Percentiles rank a stretch among this genome's conserved stretches.
These are phyloP conservation scores for Vitis vinifera DNA, from an alignment of 164 flowering plant species.

Conservation along the genomic window DNA sequence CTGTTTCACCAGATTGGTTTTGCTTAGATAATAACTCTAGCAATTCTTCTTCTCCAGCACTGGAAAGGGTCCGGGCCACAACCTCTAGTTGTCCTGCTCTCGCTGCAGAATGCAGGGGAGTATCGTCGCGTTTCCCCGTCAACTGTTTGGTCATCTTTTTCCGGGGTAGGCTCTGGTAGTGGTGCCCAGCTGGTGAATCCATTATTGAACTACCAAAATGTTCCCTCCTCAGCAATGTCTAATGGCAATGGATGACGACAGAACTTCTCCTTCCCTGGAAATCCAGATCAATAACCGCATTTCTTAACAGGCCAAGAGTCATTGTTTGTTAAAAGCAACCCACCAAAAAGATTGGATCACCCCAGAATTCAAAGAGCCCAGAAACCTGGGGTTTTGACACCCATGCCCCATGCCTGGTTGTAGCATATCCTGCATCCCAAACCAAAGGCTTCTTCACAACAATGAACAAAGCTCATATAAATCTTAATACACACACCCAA, in stretches of 20 bases:
- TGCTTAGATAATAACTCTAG: constrained; percentile 56
- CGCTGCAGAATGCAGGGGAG: constrained; percentile 60
- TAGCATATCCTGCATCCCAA: constrained; percentile 14
- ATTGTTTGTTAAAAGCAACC: background rate
- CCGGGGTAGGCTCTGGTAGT: constrained; percentile 28
- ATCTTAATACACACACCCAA: too few relatives aligned
- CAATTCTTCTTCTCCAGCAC: constrained; percentile 46
- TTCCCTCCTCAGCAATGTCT: background rate
- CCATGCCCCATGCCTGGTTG: too few relatives aligned
- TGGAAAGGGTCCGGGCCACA: constrained; percentile 42
- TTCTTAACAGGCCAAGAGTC: constrained; percentile 9
- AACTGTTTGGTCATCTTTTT: constrained; percentile 74
- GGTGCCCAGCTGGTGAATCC: constrained; percentile 34
- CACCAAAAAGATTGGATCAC: too few relatives aligned
- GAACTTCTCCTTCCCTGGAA: constrained; percentile 20
- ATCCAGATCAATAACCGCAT: constrained; percentile 33
- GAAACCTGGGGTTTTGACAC: constrained; percentile 10
- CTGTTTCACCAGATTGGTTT: constrained; percentile 85
- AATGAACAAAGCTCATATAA: background rate
- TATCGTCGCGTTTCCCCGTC: constrained; percentile 76
- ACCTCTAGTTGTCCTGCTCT: constrained; percentile 52
- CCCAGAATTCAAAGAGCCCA: background rate
- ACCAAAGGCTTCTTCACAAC: constrained; percentile 16
- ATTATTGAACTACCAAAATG: constrained; percentile 20
- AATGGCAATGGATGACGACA: background rate